These are phyloP conservation scores for Mediolabrus comicus DNA, from an alignment of 108 stramenopile genomes.

Conservation along the genomic window DNA sequence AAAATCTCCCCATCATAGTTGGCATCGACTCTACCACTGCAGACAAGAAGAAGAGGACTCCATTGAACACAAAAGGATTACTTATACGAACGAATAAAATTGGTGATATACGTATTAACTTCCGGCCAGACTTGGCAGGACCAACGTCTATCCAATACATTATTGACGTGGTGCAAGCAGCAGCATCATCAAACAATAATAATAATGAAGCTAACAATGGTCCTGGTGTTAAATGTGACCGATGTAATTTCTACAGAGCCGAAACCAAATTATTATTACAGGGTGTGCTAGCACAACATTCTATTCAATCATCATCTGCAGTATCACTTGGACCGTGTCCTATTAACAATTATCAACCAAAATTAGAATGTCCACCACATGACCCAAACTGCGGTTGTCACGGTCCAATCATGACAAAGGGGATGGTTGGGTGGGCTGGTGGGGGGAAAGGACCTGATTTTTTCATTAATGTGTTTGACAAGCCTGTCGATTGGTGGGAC, in stretches of 20 bases:
- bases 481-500: slow-evolving; percentile 72
- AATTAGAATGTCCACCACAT: slow-evolving; percentile 56
- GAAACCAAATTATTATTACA: slow-evolving; percentile 71
- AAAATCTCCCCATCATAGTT: neutral
- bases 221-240: slow-evolving; percentile 38
- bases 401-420: slow-evolving; percentile 70
- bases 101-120: slow-evolving; percentile 56
- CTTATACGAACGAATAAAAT: neutral
- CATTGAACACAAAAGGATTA: neutral
- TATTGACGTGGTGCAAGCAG: slow-evolving; percentile 28
- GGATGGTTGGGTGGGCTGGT: slow-evolving; percentile 80
- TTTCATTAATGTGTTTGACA: slow-evolving; percentile 64
- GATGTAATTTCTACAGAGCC: slow-evolving; percentile 76
- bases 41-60: neutral
- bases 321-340: slow-evolving; percentile 57
- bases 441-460: slow-evolving; percentile 74
- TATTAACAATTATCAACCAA: slow-evolving; percentile 17
- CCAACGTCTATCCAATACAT: slow-evolving; percentile 62
- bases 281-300: slow-evolving; percentile 50
- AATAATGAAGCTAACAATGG: neutral
- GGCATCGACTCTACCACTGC: too few relatives aligned
- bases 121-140: slow-evolving; percentile 57
- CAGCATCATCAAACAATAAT: neutral
- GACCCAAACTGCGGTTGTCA: slow-evolving; percentile 74
- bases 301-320: slow-evolving; percentile 9